phyloP scores from a whole-genome alignment of 257 asterid genomes.

The Orobanche coerulescens region DNA sequence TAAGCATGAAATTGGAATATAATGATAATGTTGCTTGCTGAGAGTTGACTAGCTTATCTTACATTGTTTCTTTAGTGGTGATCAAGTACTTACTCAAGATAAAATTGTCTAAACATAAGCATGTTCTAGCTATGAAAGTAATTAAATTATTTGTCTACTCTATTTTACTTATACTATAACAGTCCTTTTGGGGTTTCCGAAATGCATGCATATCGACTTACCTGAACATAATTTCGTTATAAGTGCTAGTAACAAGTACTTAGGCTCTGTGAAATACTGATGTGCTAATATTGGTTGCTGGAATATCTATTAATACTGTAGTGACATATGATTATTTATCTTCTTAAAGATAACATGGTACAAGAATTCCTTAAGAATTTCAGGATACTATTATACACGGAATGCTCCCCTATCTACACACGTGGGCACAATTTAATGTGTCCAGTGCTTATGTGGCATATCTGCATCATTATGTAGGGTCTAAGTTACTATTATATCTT shows the following conservation, averaged over 20 bases:
- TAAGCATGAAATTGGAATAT: background rate
- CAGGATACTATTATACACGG: too few species aligned
- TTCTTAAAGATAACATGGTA: too few species aligned
- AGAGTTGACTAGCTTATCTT: background rate
- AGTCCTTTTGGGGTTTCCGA: background rate
- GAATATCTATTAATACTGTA: background rate
- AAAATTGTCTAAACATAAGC: background rate
- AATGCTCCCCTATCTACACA: too few species aligned
- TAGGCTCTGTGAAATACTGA: background rate
- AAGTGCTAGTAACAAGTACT: background rate
- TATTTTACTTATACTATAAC: too few species aligned
- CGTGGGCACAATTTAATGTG: too few species aligned
- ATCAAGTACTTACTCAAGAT: background rate
- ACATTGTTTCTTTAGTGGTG: background rate
- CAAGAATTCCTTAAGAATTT: too few species aligned
- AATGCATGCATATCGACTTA: background rate
- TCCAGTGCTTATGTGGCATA: too few species aligned
- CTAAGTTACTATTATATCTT: too few species aligned
- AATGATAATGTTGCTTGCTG: background rate
- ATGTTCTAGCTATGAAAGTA: constrained; percentile 1
- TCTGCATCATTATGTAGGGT: too few species aligned
- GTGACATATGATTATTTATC: too few species aligned
- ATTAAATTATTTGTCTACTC: background rate
- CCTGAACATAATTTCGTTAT: background rate
- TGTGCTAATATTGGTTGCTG: background rate